These are phyloP conservation scores for Rhodofomes roseus DNA, from an alignment of 1,284 basidiomycete species.

Conservation along the genomic window DNA sequence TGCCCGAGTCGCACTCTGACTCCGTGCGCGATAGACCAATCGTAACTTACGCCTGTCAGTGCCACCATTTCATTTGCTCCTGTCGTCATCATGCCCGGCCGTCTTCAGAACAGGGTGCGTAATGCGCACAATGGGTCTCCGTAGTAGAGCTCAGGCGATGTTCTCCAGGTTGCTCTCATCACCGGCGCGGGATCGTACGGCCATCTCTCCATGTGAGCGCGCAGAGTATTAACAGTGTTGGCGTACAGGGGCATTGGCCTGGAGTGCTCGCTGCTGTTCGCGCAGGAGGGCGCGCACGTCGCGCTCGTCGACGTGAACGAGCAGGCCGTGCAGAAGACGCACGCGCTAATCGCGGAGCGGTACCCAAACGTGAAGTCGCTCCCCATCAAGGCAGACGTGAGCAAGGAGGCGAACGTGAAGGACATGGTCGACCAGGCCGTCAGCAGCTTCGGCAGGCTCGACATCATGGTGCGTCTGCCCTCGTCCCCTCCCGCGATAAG, in stretches of 20 bases:
- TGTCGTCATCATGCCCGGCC: slow-evolving; percentile 51
- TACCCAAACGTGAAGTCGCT: slow-evolving; percentile 73
- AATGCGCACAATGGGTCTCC: slow-evolving; percentile 10
- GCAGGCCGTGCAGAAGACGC: slow-evolving; percentile 69
- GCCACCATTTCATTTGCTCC: background rate
- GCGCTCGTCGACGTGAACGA: slow-evolving; percentile 87
- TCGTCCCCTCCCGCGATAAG: background rate
- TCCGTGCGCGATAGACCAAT: background rate
- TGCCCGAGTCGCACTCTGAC: background rate
- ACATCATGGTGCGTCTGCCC: slow-evolving; percentile 73
- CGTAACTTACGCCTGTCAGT: too few relatives aligned
- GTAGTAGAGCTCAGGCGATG: background rate
- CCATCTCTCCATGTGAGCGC: background rate
- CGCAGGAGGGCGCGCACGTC: slow-evolving; percentile 86
- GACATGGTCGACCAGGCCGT: slow-evolving; percentile 78
- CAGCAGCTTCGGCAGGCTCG: slow-evolving; percentile 82
- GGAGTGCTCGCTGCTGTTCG: slow-evolving; percentile 90
- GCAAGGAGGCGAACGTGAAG: slow-evolving; percentile 85
- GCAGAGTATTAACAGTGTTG: background rate
- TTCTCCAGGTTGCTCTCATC: slow-evolving; percentile 65
- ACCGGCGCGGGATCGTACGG: slow-evolving; percentile 80
- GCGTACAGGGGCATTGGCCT: slow-evolving; percentile 86
- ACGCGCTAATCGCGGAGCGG: slow-evolving; percentile 58
- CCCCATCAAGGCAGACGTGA: slow-evolving; percentile 81
- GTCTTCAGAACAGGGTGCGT: slow-evolving; percentile 68